These are phyloP conservation scores for Ophiocordyceps australis DNA, from an alignment of 2,329 filamentous ascomycete species.

Conservation along the genomic window DNA sequence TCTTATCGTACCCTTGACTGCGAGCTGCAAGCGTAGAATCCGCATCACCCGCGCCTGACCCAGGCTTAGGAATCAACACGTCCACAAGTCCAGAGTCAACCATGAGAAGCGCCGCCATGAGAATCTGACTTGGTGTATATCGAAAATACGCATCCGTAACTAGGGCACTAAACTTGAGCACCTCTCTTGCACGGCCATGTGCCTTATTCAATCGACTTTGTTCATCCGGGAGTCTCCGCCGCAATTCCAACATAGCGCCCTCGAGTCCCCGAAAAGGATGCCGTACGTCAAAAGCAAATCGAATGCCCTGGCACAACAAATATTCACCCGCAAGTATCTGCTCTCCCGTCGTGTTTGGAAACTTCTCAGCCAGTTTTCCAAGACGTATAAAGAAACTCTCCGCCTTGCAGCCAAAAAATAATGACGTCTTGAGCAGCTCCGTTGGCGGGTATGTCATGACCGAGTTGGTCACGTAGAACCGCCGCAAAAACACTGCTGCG, in stretches of 20 bases:
- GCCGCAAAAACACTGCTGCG: constrained; percentile 73
- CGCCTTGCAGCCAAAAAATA: constrained; percentile 88
- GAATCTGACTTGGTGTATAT: constrained; percentile 87
- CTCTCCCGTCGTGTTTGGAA: constrained; percentile 55
- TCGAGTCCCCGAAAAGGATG: constrained; percentile 82
- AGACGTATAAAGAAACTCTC: constrained; percentile 63
- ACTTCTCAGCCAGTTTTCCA: constrained; percentile 46
- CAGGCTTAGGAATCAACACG: constrained; percentile 20
- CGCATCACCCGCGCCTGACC: constrained; percentile 10
- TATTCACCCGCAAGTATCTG: constrained; percentile 86
- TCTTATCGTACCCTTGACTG: constrained; percentile 22
- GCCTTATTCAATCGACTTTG: constrained; percentile 36
- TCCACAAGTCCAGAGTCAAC: constrained; percentile 49
- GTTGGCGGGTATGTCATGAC: constrained; percentile 92
- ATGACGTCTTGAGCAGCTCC: constrained; percentile 71
- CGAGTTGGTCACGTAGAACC: constrained; percentile 92
- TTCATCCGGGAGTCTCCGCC: constrained; percentile 45
- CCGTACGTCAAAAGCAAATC: constrained; percentile 84
- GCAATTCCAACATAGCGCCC: constrained; percentile 69
- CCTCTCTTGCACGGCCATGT: constrained; percentile 53
- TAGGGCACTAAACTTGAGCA: constrained; percentile 63
- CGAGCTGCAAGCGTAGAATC: constrained; percentile 7
- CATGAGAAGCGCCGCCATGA: constrained; percentile 63
- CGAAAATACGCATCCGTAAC: constrained; percentile 95
- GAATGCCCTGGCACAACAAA: constrained; percentile 74